Percentiles rank a stretch among this genome's conserved stretches.
Evolutionary conservation across 345 rosid genomes (phyloP).

Genomic region (Eucalyptus marginata): DNA sequence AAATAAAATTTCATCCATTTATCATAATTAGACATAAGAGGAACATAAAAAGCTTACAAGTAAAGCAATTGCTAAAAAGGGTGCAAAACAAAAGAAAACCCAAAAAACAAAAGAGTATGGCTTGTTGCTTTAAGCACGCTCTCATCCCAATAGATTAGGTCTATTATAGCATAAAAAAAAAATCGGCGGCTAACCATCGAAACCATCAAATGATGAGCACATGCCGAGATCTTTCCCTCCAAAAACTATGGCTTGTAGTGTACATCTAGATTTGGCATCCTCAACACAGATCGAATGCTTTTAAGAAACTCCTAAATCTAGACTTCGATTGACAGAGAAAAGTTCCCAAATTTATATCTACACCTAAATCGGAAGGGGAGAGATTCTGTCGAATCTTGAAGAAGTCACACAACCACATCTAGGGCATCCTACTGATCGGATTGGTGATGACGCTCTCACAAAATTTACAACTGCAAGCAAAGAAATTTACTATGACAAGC

Average conservation of each 20-base stretch:
- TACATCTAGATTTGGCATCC: neutral
- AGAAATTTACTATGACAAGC: neutral
- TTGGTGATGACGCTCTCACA: neutral
- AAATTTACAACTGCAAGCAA: neutral
- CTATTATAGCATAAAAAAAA: rapidly evolving
- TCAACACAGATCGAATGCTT: rapidly evolving
- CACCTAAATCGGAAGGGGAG: neutral
- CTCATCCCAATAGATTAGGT: no score
- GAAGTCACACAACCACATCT: neutral
- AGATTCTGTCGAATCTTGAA: neutral
- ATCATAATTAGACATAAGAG: no score
- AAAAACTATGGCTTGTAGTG: no score
- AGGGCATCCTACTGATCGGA: neutral
- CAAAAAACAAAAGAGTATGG: neutral
- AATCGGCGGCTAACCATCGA: rapidly evolving
- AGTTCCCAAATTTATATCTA: neutral
- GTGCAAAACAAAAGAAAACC: neutral
- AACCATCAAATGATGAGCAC: no score
- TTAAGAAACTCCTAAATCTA: no score
- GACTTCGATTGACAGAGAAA: neutral
- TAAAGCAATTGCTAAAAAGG: neutral
- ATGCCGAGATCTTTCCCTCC: neutral
- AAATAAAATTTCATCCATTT: no score
- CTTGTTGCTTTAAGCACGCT: rapidly evolving
- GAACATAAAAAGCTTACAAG: no score